Evolutionary conservation across 2,329 filamentous ascomycete genomes (phyloP).

Genomic region (Pseudogymnoascus sp.): DNA sequence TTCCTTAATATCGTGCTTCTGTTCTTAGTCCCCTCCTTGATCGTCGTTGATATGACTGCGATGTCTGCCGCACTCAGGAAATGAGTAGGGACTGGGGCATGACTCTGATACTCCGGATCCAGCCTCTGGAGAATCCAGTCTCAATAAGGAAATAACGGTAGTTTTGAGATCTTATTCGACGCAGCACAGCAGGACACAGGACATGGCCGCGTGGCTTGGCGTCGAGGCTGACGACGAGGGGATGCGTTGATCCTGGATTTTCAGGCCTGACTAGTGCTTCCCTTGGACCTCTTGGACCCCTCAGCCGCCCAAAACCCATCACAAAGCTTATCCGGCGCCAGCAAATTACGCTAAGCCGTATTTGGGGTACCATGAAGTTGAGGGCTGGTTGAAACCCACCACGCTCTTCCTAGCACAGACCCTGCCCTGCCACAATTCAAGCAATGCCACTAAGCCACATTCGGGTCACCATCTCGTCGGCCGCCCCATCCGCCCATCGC

Average conservation of each 20-base stretch:
- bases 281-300: neutral
- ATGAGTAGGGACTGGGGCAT: neutral
- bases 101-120: neutral
- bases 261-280: neutral
- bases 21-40: neutral
- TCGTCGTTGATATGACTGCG: neutral
- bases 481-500: neutral
- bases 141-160: neutral
- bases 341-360: neutral
- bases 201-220: neutral
- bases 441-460: neutral
- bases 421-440: neutral
- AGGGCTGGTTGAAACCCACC: neutral
- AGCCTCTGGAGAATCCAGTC: neutral
- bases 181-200: neutral
- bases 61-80: neutral
- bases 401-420: neutral
- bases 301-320: neutral
- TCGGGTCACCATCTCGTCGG: neutral
- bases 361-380: constrained; percentile 12
- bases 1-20: neutral
- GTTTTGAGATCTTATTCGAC: neutral
- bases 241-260: neutral
- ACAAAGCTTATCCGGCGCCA: neutral
- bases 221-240: neutral